A percentile compares a stretch with the other conserved stretches of the same genome.
Conservation (phyloP, 192 early-diverging fungal species). For the Coemansia sp. region DNA sequence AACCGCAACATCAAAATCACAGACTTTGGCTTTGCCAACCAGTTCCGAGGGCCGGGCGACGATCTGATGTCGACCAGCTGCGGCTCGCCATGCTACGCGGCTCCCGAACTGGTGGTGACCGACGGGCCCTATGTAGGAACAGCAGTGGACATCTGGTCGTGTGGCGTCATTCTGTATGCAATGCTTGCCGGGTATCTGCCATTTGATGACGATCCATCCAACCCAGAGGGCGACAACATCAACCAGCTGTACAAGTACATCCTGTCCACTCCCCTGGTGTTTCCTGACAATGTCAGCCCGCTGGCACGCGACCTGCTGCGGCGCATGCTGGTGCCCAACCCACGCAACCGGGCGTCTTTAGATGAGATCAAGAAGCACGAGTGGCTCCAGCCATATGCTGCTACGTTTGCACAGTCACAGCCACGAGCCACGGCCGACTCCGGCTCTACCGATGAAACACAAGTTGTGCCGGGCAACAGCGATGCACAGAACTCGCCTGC, state of each 20-base stretch:
- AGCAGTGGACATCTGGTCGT: conserved; percentile 97
- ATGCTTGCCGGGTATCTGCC: conserved; percentile 89
- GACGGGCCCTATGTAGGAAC: conserved; percentile 95
- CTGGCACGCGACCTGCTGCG: conserved; percentile 76
- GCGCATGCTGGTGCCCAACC: conserved; percentile 92
- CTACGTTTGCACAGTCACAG: conserved; percentile 50
- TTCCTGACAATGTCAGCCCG: conserved; percentile 80
- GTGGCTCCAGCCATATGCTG: conserved; percentile 57
- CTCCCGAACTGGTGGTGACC: conserved; percentile 96
- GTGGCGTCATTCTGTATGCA: conserved; percentile 95
- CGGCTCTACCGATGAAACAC: conserved; percentile 9
- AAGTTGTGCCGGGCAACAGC: conserved; percentile 18
- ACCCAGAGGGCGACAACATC: conserved; percentile 88
- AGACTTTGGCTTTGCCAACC: conserved; percentile 98
- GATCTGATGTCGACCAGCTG: conserved; percentile 92
- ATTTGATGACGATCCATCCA: conserved; percentile 86
- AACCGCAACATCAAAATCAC: conserved; percentile 93
- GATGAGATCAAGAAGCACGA: conserved; percentile 72
- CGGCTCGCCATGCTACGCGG: conserved; percentile 98
- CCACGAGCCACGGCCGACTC: conserved; percentile 20
- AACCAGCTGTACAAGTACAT: conserved; percentile 83
- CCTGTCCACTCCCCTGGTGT: conserved; percentile 72
- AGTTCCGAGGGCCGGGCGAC: conserved; percentile 68
- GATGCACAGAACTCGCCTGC: conserved; percentile 35
- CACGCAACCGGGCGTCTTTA: conserved; percentile 69